Percentiles rank a stretch among this genome's conserved stretches.
These are phyloP conservation scores for Xanthoconium separans DNA, from an alignment of 1,284 basidiomycete genomes.

Conservation along the genomic window DNA sequence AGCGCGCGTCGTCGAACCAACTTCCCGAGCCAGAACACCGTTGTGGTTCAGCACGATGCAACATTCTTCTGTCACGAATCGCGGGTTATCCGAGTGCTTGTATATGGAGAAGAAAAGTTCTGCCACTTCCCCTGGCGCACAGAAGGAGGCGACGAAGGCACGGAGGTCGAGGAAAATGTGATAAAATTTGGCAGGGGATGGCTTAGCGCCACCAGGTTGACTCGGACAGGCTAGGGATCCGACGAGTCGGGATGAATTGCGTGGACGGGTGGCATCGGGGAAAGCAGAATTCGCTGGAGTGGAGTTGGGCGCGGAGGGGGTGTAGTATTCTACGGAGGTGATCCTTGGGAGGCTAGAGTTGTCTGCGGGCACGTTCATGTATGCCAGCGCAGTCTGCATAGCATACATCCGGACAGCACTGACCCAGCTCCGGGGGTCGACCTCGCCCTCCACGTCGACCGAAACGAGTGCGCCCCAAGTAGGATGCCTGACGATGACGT, in stretches of 20 bases:
- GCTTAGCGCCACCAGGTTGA: conserved; percentile 28
- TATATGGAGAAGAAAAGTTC: conserved; percentile 96
- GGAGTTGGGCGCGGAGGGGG: conserved; percentile 44
- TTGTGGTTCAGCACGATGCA: conserved; percentile 90
- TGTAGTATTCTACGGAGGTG: conserved; percentile 41
- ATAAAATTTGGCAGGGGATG: conserved; percentile 70
- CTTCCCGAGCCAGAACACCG: conserved; percentile 80
- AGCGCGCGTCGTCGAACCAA: conserved; percentile 52
- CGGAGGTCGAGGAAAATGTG: conserved; percentile 89
- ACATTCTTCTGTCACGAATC: conserved; percentile 94
- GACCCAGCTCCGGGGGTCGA: conserved; percentile 76
- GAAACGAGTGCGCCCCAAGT: conserved; percentile 86
- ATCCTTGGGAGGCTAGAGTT: conserved; percentile 37
- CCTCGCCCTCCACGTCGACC: conserved; percentile 78
- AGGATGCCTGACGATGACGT: conserved; percentile 94
- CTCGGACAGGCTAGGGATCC: conserved; percentile 41
- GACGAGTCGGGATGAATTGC: conserved; percentile 48
- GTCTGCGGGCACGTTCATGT: conserved; percentile 60
- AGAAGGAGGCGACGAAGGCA: conserved; percentile 89
- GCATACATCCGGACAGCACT: conserved; percentile 87
- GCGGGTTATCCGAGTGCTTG: conserved; percentile 71
- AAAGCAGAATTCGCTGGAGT: conserved; percentile 68
- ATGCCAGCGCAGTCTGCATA: conserved; percentile 82
- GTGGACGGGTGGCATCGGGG: conserved; percentile 51
- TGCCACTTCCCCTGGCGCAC: conserved; percentile 85